A percentile compares a stretch with the other conserved stretches of the same genome.
phyloP scores from a whole-genome alignment of 148 eudicot species.

The Talinum fruticosum region DNA sequence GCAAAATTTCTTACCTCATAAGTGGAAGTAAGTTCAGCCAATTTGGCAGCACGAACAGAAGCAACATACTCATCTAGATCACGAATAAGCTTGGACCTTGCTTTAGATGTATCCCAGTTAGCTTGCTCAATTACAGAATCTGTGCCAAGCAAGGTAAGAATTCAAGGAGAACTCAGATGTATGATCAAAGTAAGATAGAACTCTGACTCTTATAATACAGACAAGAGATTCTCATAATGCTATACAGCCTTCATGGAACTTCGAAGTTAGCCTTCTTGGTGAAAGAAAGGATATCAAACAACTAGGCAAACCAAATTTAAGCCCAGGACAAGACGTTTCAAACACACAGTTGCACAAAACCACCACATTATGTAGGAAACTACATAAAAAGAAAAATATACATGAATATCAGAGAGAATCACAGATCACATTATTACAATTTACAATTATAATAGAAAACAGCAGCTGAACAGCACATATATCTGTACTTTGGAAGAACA shows the following conservation, averaged over 20 bases:
- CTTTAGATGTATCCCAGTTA: constrained; percentile 82
- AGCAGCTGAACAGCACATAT: not conserved
- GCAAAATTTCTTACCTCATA: constrained; percentile 61
- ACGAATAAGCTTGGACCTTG: constrained; percentile 68
- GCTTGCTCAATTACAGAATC: constrained; percentile 74
- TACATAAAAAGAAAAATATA: not conserved
- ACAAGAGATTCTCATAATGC: not conserved
- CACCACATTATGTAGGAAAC: not conserved
- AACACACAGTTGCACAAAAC: not conserved
- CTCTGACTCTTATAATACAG: not conserved
- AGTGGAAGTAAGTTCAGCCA: constrained; percentile 71
- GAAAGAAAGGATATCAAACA: not conserved
- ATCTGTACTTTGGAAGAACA: not conserved
- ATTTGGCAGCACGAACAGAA: constrained; percentile 70
- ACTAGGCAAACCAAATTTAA: not conserved
- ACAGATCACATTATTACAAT: not conserved
- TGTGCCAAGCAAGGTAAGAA: constrained; percentile 24
- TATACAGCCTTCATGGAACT: not conserved
- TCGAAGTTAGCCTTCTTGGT: not conserved
- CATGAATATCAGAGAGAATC: not conserved
- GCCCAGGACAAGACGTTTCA: not conserved
- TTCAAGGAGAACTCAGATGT: not conserved
- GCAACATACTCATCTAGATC: constrained; percentile 83
- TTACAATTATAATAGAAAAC: not conserved
- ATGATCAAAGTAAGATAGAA: not conserved